phyloP scores from a whole-genome alignment of 2,329 filamentous ascomycete species.

The Scleromitrula shiraiana region DNA sequence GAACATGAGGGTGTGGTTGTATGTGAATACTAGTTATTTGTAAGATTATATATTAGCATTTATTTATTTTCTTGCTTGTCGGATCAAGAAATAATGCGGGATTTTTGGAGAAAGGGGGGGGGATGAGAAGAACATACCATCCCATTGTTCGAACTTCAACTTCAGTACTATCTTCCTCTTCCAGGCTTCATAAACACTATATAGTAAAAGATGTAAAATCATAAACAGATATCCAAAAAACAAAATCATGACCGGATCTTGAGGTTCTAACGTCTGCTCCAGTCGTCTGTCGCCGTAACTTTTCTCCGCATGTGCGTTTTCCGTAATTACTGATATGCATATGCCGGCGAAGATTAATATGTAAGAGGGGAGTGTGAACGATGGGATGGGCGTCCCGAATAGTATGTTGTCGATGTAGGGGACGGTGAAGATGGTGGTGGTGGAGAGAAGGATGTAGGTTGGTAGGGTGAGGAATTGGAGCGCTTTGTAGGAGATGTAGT shows the following conservation, averaged over 20 bases:
- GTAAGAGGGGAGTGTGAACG: conserved; percentile 3
- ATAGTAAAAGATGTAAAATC: neutral
- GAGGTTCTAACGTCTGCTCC: conserved; percentile 8
- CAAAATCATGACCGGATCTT: conserved; percentile 7
- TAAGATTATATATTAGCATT: neutral
- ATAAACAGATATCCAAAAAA: conserved; percentile 11
- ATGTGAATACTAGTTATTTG: conserved; percentile 2
- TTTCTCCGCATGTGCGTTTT: conserved; percentile 5
- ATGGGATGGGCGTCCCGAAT: conserved; percentile 1
- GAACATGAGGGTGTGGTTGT: conserved; percentile 5
- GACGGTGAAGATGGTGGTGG: conserved; percentile 6
- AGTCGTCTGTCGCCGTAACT: conserved; percentile 7
- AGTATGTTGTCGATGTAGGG: conserved; percentile 6
- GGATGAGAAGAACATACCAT: neutral
- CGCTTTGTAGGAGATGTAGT: conserved; percentile 7
- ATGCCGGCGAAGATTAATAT: conserved; percentile 5
- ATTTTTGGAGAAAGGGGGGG: neutral
- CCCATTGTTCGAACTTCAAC: conserved; percentile 8
- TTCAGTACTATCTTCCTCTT: conserved; percentile 3
- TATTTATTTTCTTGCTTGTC: neutral
- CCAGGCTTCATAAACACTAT: conserved; percentile 8
- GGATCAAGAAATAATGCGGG: neutral
- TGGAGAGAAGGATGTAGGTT: conserved; percentile 8
- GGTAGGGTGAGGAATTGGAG: conserved; percentile 9
- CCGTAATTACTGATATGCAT: conserved; percentile 4